These are phyloP conservation scores for Lichtheimia hyalospora DNA, from an alignment of 371 early-diverging fungal genomes.

Conservation along the genomic window DNA sequence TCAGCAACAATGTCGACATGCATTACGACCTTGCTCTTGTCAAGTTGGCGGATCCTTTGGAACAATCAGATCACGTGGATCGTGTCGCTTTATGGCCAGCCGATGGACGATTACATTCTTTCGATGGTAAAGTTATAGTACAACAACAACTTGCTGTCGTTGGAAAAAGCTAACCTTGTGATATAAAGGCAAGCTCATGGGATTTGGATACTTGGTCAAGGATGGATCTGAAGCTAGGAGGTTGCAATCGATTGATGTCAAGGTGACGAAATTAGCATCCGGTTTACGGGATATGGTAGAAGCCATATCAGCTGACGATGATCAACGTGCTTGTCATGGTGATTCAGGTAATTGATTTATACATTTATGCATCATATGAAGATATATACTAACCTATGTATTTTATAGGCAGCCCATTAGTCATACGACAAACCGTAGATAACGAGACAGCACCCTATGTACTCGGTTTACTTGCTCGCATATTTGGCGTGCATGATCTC, in stretches of 20 bases:
- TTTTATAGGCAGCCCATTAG: constrained; percentile 16
- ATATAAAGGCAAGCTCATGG: constrained; percentile 28
- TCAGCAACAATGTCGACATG: constrained; percentile 19
- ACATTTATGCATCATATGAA: neutral
- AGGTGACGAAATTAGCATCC: constrained; percentile 22
- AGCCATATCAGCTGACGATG: constrained; percentile 20
- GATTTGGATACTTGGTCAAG: constrained; percentile 29
- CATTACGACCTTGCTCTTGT: constrained; percentile 43
- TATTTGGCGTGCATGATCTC: constrained; percentile 39
- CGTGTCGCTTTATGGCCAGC: constrained; percentile 37
- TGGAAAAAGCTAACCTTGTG: neutral
- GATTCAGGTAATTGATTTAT: constrained; percentile 29
- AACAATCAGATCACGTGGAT: constrained; percentile 16
- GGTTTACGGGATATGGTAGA: constrained; percentile 20
- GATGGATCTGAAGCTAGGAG: constrained; percentile 19
- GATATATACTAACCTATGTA: neutral
- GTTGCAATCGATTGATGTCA: constrained; percentile 23
- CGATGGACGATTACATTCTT: neutral
- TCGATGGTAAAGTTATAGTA: neutral
- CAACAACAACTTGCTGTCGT: neutral
- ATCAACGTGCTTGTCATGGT: constrained; percentile 38
- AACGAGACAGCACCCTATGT: constrained; percentile 21
- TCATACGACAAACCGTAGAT: constrained; percentile 13
- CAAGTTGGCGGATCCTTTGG: constrained; percentile 23
- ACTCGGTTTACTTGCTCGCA: constrained; percentile 31